phyloP scores from a whole-genome alignment of 208 protist genomes.

The Entamoeba invadens region DNA sequence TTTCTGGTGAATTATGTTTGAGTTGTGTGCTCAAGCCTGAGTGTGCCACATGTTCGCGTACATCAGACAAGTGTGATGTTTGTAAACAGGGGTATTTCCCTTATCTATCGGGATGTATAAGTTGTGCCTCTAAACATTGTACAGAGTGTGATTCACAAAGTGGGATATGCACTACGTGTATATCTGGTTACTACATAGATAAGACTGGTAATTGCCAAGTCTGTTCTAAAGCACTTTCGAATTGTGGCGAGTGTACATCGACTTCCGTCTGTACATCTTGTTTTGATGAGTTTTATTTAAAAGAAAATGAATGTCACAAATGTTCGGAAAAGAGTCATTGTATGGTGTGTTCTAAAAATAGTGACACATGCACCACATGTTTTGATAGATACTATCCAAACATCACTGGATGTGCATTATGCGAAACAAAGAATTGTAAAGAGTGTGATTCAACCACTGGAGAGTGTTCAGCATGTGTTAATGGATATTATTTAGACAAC shows the following conservation, averaged over 20 bases:
- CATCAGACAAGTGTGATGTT: not conserved
- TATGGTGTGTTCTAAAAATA: not conserved
- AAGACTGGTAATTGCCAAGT: not conserved
- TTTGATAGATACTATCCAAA: not conserved
- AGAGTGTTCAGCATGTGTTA: not conserved
- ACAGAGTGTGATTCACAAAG: not conserved
- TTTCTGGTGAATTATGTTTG: not conserved
- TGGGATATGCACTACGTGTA: not conserved
- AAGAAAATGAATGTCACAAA: not conserved
- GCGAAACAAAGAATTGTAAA: not conserved
- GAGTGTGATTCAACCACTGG: not conserved
- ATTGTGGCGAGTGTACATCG: not conserved
- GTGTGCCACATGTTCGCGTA: not conserved
- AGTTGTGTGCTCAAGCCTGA: not conserved
- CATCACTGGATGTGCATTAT: not conserved
- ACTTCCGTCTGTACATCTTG: not conserved
- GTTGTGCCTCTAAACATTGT: not conserved
- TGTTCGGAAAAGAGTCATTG: not conserved
- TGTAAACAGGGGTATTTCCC: not conserved
- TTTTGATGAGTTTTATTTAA: not conserved
- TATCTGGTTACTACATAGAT: not conserved
- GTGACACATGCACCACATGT: not conserved
- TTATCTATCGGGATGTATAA: not conserved
- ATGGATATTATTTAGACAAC: not conserved
- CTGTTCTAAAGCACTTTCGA: not conserved